Base-by-base conservation (phyloP, 495 filamentous ascomycete genomes). In the Rhypophila decipiens region DNA sequence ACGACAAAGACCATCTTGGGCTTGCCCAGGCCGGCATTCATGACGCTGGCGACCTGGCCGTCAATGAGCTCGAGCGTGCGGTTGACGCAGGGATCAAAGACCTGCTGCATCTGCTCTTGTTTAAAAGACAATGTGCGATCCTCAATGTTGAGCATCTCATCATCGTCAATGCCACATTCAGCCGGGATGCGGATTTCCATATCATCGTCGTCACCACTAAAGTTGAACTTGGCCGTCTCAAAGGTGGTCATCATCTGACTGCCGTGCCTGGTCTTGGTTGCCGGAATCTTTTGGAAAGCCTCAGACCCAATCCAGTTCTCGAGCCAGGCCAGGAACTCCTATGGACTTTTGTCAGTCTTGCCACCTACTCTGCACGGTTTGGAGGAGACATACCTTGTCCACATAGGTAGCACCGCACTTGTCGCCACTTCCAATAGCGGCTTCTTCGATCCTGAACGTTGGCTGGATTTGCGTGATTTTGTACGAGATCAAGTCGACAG, bases 401-500 rank as follows among this genome's bases (percentile, higher is more conserved):
- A 52, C 50, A 33, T 42, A 52, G 3, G 50, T 47, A 9, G 50
- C 50, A n/a, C 51, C 51, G 40, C 39, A 53, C 46, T 49, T 53
- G 40, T 42, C 40, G 24, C 51, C 51, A 23, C 34, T 49, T 20
- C 51, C 51, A 11, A 49, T 20, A 23, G 51, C 51, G 1, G 46
- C 51, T 20, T 53, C 51, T 27, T 53, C 46, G 12, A 53, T 24
- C 13, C 36, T 19, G 24, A 53, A 46, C 17, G 15, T 41, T 22
- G 39, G 39, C 39, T 41, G 18, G 19, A 41, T 22, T 22, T 22
- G 19, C 9, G 39, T 24, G 19, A 75, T 63, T 20, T 64, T 53
- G 46, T 75, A 76, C 0, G 71, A 66, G 43, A 74, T 71, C 17
- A 75, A 50, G 47, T 75, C 71, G 7, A 73, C 71, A 2, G 70